Base-by-base conservation (phyloP, 257 asterid species). In the Apocynum venetum region DNA sequence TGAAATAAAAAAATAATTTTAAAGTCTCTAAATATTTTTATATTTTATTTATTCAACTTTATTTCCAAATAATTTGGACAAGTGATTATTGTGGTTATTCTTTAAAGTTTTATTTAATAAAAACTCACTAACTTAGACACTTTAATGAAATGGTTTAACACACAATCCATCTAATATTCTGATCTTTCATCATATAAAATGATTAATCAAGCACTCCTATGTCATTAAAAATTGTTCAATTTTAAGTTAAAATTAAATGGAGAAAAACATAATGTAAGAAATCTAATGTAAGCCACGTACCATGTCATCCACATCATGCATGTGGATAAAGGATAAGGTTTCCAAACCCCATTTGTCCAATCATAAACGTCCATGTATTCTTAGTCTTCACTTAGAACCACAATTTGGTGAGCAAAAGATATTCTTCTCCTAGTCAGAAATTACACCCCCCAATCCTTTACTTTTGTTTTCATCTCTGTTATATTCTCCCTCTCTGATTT, bases 271-370 rank as follows among this genome's bases (percentile, higher is more conserved):
- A 46, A 46, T 43, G 41, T 20, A 17, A 8, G 75, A 25, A 71
- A 51, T 25, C 53, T 44, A 35, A 7, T 49, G 53, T 8, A 55
- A 15, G 20, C 38, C 19, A 56, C 41, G 60, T 63, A 17, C 68
- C 69, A 13, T 56, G 49, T n/a, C 56, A 47, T 44, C 74, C 77
- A 75, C 65, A 0, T 79, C 25, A 44, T 78, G 72, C 78, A 64
- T 79, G 44, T 48, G 86, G 97, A 91, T 91, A 93, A 91, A 88
- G 80, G 97, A 93, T 93, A 86, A 86, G 91, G 69, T 60, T 10
- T 43, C 13, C 46, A 78, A 73, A 78, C 61, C 10, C 48, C 56
- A 31, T 8, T 40, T 71, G 65, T 17, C 95, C 95, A 91, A 91
- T 91, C 72, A 83, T 31, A 84, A 79, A 0, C 84, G 52, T 75